Evolutionary conservation across 192 early-diverging fungal species (phyloP).

Genomic region (Mortierella antarctica): DNA sequence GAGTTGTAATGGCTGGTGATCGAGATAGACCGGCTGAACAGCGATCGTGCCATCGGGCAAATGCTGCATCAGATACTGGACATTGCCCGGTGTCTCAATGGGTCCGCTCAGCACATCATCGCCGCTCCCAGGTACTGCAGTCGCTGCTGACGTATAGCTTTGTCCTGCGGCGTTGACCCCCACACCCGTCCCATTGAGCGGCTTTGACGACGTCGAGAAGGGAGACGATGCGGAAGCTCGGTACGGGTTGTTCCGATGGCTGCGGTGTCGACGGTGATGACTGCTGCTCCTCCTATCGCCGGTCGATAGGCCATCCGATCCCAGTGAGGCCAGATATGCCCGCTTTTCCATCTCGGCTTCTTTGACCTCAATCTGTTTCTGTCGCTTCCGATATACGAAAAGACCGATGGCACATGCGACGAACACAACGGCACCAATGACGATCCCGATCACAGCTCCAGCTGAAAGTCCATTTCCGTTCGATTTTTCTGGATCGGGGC

Average conservation of each 20-base stretch:
- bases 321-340: constrained; percentile 31
- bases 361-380: constrained; percentile 20
- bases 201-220: constrained; percentile 7
- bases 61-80: constrained; percentile 51
- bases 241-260: constrained; percentile 16
- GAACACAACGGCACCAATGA: constrained; percentile 11
- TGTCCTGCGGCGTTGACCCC: background rate
- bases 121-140: background rate
- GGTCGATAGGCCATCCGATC: constrained; percentile 8
- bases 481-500: background rate
- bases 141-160: background rate
- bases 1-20: constrained; percentile 22
- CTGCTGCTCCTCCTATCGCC: background rate
- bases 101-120: background rate
- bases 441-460: constrained; percentile 22
- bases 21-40: constrained; percentile 46
- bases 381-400: constrained; percentile 26
- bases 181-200: background rate
- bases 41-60: constrained; percentile 47
- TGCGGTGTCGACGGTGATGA: background rate
- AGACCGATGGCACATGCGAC: constrained; percentile 1
- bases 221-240: constrained; percentile 2
- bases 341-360: constrained; percentile 43
- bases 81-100: background rate
- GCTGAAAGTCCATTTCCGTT: constrained; percentile 4